Conservation (phyloP, 2,329 filamentous ascomycete genomes). For the Hymenoscyphus albidus region DNA sequence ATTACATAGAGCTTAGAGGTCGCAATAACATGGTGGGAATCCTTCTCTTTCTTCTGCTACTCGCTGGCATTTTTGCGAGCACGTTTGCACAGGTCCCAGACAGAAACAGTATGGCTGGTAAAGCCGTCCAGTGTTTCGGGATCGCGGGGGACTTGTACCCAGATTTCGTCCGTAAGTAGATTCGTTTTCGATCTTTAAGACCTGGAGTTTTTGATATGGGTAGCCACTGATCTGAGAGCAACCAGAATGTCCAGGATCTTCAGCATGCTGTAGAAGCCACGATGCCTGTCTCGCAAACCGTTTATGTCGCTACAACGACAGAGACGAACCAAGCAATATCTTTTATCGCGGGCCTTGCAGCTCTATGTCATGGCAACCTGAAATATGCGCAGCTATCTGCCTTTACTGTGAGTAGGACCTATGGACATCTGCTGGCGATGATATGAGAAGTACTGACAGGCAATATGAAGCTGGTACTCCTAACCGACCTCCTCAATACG, state of each 20-base stretch:
- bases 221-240: neutral
- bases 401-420: neutral
- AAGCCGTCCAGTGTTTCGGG: neutral
- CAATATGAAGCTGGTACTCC: neutral
- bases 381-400: neutral
- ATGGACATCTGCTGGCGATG: neutral
- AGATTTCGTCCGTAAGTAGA: neutral
- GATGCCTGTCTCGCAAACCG: neutral
- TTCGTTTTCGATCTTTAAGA: neutral
- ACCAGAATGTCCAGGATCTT: neutral
- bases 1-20: neutral
- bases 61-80: neutral
- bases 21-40: neutral
- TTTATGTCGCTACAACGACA: neutral
- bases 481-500: neutral
- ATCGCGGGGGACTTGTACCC: neutral
- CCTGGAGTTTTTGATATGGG: neutral
- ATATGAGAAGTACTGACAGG: neutral
- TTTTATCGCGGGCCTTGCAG: neutral
- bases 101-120: neutral
- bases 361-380: neutral
- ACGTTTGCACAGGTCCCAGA: neutral
- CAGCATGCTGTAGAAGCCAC: neutral
- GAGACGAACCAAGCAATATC: neutral
- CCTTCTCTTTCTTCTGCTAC: neutral